Evolutionary conservation across 306 rosid genomes (phyloP).

Genomic region (Lotus japonicus): DNA sequence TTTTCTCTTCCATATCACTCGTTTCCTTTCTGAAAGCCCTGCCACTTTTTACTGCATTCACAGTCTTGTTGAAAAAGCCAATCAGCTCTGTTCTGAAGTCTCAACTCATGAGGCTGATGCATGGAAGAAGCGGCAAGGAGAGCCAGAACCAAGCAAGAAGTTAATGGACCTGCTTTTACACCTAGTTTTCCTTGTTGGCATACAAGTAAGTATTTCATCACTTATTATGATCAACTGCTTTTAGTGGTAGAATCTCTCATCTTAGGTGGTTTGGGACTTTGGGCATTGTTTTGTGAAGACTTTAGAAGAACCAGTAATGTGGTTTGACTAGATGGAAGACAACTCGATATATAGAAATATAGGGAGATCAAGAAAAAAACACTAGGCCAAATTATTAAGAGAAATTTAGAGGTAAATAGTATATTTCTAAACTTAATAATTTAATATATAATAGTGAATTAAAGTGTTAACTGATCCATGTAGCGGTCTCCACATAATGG

Average conservation of each 20-base stretch:
- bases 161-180: constrained; percentile 74
- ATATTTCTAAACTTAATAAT: too few relatives aligned
- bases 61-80: constrained; percentile 59
- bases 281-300: too few relatives aligned
- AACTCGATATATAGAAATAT: too few relatives aligned
- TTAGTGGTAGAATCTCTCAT: background rate
- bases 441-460: too few relatives aligned
- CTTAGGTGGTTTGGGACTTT: too few relatives aligned
- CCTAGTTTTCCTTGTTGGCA: constrained; percentile 70
- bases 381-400: too few relatives aligned
- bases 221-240: background rate
- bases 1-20: constrained; percentile 47
- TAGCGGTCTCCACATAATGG: too few relatives aligned
- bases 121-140: constrained; percentile 79
- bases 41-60: constrained; percentile 71
- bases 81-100: constrained; percentile 47
- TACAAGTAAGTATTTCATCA: constrained; percentile 48
- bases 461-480: too few relatives aligned
- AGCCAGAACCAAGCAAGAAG: constrained; percentile 78
- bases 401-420: too few relatives aligned
- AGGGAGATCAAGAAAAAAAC: too few relatives aligned
- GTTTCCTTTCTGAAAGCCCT: constrained; percentile 73
- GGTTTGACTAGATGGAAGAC: too few relatives aligned
- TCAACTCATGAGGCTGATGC: constrained; percentile 40
- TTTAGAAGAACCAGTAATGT: too few relatives aligned